These are phyloP conservation scores for Mrakia frigida DNA, from an alignment of 768 basidiomycete species.

Conservation along the genomic window DNA sequence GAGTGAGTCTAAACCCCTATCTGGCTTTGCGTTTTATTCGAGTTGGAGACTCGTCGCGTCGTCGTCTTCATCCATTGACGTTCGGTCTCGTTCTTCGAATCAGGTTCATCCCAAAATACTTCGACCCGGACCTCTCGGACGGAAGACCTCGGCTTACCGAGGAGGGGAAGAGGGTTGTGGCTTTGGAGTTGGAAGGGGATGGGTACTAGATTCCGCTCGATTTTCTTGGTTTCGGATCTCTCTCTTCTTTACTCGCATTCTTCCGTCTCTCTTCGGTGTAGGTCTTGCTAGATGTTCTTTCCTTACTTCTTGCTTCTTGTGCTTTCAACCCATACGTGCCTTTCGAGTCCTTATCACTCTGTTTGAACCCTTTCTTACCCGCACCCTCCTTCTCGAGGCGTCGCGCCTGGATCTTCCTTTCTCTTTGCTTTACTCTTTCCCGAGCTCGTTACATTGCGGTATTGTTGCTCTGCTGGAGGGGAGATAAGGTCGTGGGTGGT, in stretches of 20 bases:
- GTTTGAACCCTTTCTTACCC: too few species aligned
- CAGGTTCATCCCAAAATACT: slow-evolving; percentile 64
- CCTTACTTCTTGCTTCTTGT: too few species aligned
- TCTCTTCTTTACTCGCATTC: not conserved
- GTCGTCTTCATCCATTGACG: not conserved
- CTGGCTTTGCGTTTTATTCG: slow-evolving; percentile 52
- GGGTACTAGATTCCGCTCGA: slow-evolving; percentile 17
- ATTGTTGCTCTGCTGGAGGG: too few species aligned
- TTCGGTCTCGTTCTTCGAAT: not conserved
- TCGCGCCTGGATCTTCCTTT: not conserved
- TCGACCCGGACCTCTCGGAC: slow-evolving; percentile 58
- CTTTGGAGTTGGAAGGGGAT: slow-evolving; percentile 54
- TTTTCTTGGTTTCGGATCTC: too few species aligned
- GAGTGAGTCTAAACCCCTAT: slow-evolving; percentile 37
- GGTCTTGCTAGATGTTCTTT: too few species aligned
- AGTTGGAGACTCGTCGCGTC: slow-evolving; percentile 43
- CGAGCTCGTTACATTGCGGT: too few species aligned
- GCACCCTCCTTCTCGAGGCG: too few species aligned
- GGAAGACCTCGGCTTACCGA: slow-evolving; percentile 66
- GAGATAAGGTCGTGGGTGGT: too few species aligned
- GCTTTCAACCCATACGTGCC: too few species aligned
- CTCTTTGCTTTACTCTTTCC: too few species aligned
- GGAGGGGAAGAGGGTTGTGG: slow-evolving; percentile 64
- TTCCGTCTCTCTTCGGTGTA: not conserved
- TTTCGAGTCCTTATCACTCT: too few species aligned